Percentiles rank a stretch among this genome's conserved stretches.
These are phyloP conservation scores for Neurospora tetraspora DNA, from an alignment of 495 filamentous ascomycete genomes.

Conservation along the genomic window DNA sequence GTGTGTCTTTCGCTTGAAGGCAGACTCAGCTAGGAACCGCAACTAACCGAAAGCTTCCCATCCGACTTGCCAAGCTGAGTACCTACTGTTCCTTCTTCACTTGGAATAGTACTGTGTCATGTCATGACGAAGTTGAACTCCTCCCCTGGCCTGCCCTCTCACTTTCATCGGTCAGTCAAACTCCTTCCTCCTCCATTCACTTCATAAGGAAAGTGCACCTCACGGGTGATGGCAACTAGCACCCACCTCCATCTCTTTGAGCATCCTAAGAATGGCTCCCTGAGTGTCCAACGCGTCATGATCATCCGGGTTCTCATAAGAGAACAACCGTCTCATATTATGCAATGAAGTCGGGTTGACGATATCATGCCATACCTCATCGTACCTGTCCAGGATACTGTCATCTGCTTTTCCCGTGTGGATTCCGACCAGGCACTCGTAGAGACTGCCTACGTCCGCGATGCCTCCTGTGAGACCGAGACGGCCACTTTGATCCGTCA, in stretches of 20 bases:
- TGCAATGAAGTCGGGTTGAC: slow-evolving; percentile 39
- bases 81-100: too few relatives aligned
- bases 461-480: slow-evolving; percentile 45
- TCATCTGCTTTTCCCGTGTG: slow-evolving; percentile 35
- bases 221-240: too few relatives aligned
- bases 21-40: background rate
- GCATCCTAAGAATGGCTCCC: slow-evolving; percentile 29
- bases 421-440: slow-evolving; percentile 40
- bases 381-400: slow-evolving; percentile 40
- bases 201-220: too few relatives aligned
- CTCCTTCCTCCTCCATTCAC: too few relatives aligned
- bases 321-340: slow-evolving; percentile 28
- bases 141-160: too few relatives aligned
- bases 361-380: slow-evolving; percentile 35
- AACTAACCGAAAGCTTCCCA: background rate
- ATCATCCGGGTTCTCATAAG: slow-evolving; percentile 23
- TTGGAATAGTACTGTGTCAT: too few relatives aligned
- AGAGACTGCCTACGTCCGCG: slow-evolving; percentile 41
- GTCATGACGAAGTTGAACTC: too few relatives aligned
- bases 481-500: slow-evolving; percentile 25
- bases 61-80: background rate
- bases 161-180: too few relatives aligned
- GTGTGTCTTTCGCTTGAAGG: background rate
- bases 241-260: slow-evolving; percentile 7
- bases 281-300: slow-evolving; percentile 22